Evolutionary conservation across 352 stramenopile species (phyloP).

Genomic region (Phytophthora hibernalis): DNA sequence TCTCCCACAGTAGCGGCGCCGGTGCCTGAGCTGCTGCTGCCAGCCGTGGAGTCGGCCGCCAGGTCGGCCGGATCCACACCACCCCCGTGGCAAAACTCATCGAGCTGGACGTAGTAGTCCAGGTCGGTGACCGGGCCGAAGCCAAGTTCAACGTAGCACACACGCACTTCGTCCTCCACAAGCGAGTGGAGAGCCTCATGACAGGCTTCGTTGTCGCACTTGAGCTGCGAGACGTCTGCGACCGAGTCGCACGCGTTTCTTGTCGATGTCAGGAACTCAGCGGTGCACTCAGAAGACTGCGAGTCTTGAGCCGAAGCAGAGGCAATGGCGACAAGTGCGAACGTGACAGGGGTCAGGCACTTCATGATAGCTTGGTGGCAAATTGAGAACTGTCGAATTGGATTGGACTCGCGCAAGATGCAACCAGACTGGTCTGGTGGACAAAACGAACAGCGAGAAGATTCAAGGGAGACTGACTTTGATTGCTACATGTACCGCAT

Average conservation of each 20-base stretch:
- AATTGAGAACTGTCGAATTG: slow-evolving; percentile 31
- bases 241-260: slow-evolving; percentile 49
- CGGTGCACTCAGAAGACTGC: slow-evolving; percentile 32
- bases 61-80: slow-evolving; percentile 42
- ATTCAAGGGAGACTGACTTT: not conserved
- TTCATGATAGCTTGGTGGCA: slow-evolving; percentile 39
- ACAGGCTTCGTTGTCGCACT: slow-evolving; percentile 45
- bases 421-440: not conserved
- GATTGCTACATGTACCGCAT: not conserved
- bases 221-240: slow-evolving; percentile 45
- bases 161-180: slow-evolving; percentile 45
- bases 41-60: slow-evolving; percentile 4
- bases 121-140: slow-evolving; percentile 40
- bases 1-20: slow-evolving; percentile 22
- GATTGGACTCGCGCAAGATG: not conserved
- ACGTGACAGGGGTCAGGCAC: slow-evolving; percentile 7
- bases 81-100: slow-evolving; percentile 52
- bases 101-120: slow-evolving; percentile 47
- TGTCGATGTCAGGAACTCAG: slow-evolving; percentile 25
- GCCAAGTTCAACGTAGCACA: slow-evolving; percentile 45
- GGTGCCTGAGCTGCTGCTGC: slow-evolving; percentile 13
- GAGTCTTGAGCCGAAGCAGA: slow-evolving; percentile 21
- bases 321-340: slow-evolving; percentile 16
- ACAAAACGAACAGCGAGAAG: slow-evolving; percentile 4
- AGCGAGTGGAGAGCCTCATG: slow-evolving; percentile 49